phyloP scores from a whole-genome alignment of 192 early-diverging fungal genomes.

The Pilobolus umbonatus region DNA sequence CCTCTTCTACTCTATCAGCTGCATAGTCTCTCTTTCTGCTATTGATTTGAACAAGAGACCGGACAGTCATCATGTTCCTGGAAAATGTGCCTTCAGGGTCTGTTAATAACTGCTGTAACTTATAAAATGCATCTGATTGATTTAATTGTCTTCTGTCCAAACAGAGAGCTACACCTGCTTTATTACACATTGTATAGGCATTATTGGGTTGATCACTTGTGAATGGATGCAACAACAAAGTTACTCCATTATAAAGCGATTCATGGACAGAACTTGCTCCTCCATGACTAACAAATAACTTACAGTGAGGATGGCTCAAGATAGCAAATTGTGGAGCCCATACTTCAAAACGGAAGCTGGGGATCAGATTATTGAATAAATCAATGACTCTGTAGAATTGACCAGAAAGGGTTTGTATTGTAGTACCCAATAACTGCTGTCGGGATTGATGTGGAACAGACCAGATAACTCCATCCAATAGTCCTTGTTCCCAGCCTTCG shows the following conservation, averaged over 20 bases:
- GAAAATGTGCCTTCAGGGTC: background rate
- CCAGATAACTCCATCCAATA: slow-evolving; percentile 14
- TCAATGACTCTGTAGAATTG: background rate
- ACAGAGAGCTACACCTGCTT: slow-evolving; percentile 3
- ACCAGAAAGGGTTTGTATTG: background rate
- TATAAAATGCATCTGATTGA: background rate
- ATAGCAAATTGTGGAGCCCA: slow-evolving; percentile 34
- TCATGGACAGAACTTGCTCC: slow-evolving; percentile 29
- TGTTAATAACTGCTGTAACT: background rate
- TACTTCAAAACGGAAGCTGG: slow-evolving; percentile 1
- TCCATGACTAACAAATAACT: slow-evolving; percentile 28
- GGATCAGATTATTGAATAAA: background rate
- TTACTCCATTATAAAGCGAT: slow-evolving; percentile 22
- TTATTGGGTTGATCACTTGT: slow-evolving; percentile 26
- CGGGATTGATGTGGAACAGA: slow-evolving; percentile 9
- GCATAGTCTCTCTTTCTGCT: background rate
- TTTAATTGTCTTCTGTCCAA: background rate
- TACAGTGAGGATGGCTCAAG: slow-evolving; percentile 20
- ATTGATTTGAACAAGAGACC: background rate
- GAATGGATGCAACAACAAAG: slow-evolving; percentile 27
- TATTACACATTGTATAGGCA: background rate
- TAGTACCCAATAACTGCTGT: background rate
- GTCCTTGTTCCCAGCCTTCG: background rate
- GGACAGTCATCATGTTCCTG: background rate
- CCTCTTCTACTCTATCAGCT: slow-evolving; percentile 1